Conservation (phyloP, 2,329 filamentous ascomycete genomes). For the Cercospora sp. region DNA sequence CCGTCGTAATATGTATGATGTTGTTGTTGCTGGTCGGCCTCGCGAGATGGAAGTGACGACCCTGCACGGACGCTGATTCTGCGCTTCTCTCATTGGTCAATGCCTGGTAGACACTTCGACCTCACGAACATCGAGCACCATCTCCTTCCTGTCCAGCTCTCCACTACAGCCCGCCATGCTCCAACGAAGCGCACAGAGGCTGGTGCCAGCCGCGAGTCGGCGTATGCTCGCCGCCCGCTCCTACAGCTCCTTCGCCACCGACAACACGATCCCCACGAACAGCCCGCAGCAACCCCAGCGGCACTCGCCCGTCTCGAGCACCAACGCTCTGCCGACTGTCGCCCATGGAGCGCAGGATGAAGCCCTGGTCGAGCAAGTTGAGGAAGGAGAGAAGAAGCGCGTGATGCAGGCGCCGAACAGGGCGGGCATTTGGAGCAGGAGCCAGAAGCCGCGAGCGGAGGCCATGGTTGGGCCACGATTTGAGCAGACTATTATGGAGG, state of each 20-base stretch:
- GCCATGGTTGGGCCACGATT: slow-evolving; percentile 95
- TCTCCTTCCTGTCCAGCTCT: neutral
- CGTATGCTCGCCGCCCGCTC: slow-evolving; percentile 15
- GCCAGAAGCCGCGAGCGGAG: slow-evolving; percentile 74
- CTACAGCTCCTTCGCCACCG: slow-evolving; percentile 31
- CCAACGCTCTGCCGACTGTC: slow-evolving; percentile 59
- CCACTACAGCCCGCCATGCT: slow-evolving; percentile 26
- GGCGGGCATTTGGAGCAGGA: slow-evolving; percentile 75
- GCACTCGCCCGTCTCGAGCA: slow-evolving; percentile 55
- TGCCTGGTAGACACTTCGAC: neutral
- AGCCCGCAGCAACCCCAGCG: slow-evolving; percentile 56
- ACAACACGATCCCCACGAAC: slow-evolving; percentile 62
- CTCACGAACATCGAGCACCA: neutral
- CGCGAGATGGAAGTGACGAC: neutral
- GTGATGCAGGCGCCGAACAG: slow-evolving; percentile 85
- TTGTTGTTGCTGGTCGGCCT: neutral
- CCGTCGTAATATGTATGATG: neutral
- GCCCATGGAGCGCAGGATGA: slow-evolving; percentile 53
- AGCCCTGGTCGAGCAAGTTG: slow-evolving; percentile 56
- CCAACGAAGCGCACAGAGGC: slow-evolving; percentile 30
- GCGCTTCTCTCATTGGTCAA: neutral
- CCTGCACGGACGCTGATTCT: neutral
- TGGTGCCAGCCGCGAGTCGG: slow-evolving; percentile 28
- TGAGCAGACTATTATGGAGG: slow-evolving; percentile 91
- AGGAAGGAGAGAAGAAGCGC: slow-evolving; percentile 57